Percentiles rank a stretch among this genome's conserved stretches.
Conservation (phyloP, 495 filamentous ascomycete genomes). For the Chaetomium tenue region DNA sequence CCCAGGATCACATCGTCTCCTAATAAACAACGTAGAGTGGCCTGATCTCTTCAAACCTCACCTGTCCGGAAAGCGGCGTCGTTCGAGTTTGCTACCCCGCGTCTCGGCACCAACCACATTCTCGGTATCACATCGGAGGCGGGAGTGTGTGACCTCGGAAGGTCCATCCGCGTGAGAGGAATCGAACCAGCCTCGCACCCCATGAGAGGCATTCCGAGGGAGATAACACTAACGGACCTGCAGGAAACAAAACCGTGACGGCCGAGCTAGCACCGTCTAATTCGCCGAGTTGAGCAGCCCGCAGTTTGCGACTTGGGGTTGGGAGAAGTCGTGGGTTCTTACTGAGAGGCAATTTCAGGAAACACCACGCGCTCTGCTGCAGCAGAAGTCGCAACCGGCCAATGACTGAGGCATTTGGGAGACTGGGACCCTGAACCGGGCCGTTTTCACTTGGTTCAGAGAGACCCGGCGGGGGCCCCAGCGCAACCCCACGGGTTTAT, state of each 20-base stretch:
- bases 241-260: neutral
- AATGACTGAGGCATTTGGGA: slow-evolving; percentile 27
- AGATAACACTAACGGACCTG: neutral
- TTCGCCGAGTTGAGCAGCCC: slow-evolving; percentile 19
- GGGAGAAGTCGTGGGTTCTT: neutral
- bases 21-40: no score
- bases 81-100: no score
- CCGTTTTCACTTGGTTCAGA: slow-evolving; percentile 31
- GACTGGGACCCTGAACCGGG: slow-evolving; percentile 30
- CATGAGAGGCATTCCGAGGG: neutral
- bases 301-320: slow-evolving; percentile 1
- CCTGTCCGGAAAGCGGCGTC: no score
- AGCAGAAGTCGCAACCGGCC: slow-evolving; percentile 22
- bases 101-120: no score
- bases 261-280: slow-evolving; percentile 21
- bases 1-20: no score
- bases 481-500: slow-evolving; percentile 17
- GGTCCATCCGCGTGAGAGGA: no score
- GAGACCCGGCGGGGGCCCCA: neutral
- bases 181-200: no score
- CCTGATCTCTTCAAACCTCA: no score
- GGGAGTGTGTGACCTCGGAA: no score
- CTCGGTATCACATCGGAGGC: no score
- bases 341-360: slow-evolving; percentile 13
- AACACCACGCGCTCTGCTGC: slow-evolving; percentile 11